Conservation (phyloP, 495 filamentous ascomycete species). For the Daldinia caldariorum region DNA sequence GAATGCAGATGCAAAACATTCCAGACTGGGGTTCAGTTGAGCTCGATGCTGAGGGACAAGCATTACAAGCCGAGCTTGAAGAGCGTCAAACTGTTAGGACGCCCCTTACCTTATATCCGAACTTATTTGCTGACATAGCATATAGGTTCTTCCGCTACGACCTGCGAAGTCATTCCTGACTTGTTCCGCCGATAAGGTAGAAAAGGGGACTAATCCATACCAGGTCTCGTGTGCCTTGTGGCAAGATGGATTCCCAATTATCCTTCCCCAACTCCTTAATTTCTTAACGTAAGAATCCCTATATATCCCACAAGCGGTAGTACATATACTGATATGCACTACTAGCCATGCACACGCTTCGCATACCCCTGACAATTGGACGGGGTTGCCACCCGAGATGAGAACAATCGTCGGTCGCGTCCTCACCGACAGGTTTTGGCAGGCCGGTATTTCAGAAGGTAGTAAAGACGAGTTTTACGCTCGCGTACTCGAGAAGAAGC, state of each 20-base stretch:
- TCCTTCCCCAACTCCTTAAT: conserved; percentile 86
- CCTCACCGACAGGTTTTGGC: conserved; percentile 97
- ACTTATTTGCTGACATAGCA: conserved; percentile 23
- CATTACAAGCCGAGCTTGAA: conserved; percentile 78
- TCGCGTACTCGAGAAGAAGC: conserved; percentile 84
- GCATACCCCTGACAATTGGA: conserved; percentile 88
- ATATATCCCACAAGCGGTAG: neutral
- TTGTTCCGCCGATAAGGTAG: conserved; percentile 88
- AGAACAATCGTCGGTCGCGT: conserved; percentile 79
- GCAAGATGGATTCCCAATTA: conserved; percentile 81
- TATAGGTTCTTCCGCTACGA: conserved; percentile 76
- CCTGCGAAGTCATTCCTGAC: conserved; percentile 89
- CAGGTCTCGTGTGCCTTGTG: conserved; percentile 79
- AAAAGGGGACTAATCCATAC: conserved; percentile 72
- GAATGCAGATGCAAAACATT: conserved; percentile 76
- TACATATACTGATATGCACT: conserved; percentile 35
- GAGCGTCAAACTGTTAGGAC: conserved; percentile 71
- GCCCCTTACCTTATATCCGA: neutral
- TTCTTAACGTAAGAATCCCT: conserved; percentile 72
- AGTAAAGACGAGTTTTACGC: conserved; percentile 97
- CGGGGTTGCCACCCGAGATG: conserved; percentile 78
- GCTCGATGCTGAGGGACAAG: conserved; percentile 81
- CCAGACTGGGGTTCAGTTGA: conserved; percentile 81
- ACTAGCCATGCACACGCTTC: conserved; percentile 89
- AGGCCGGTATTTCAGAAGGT: conserved; percentile 94